Percentiles rank a stretch among this genome's conserved stretches.
phyloP scores from a whole-genome alignment of 1,139 yeast species.

The Candida glucosophila region DNA sequence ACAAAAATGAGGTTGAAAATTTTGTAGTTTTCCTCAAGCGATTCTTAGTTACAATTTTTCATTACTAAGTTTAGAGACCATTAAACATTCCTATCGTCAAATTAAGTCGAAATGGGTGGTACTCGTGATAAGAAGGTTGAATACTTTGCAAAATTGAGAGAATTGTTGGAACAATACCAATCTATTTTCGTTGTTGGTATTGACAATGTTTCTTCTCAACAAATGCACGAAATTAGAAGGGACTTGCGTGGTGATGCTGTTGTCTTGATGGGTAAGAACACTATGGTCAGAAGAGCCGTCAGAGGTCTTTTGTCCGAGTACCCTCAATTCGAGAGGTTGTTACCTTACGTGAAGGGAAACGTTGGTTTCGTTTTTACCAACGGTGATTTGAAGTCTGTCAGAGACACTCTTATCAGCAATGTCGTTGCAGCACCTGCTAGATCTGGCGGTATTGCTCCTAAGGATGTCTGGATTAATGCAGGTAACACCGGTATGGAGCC shows the following conservation, averaged over 20 bases:
- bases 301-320: conserved; percentile 90
- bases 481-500: conserved; percentile 99
- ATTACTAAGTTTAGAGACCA: conserved; percentile 40
- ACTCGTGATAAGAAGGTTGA: conserved; percentile 94
- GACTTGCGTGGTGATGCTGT: conserved; percentile 90
- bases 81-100: conserved; percentile 95
- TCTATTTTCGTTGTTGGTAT: conserved; percentile 98
- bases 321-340: conserved; percentile 92
- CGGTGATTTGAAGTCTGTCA: conserved; percentile 82
- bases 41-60: too few relatives aligned
- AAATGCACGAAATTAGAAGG: conserved; percentile 99
- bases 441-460: conserved; percentile 99
- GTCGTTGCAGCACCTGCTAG: conserved; percentile 99
- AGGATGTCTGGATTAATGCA: conserved; percentile 95
- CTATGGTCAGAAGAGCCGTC: conserved; percentile 99
- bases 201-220: conserved; percentile 99
- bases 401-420: conserved; percentile 81
- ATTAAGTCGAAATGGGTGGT: conserved; percentile 98
- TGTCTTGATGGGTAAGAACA: conserved; percentile 99
- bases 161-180: conserved; percentile 93
- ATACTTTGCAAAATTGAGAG: conserved; percentile 93
- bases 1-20: conserved; percentile 2
- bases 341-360: conserved; percentile 95
- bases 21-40: too few relatives aligned
- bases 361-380: conserved; percentile 99